phyloP scores from a whole-genome alignment of 164 flowering plant species.

The Cinnamomum chago region DNA sequence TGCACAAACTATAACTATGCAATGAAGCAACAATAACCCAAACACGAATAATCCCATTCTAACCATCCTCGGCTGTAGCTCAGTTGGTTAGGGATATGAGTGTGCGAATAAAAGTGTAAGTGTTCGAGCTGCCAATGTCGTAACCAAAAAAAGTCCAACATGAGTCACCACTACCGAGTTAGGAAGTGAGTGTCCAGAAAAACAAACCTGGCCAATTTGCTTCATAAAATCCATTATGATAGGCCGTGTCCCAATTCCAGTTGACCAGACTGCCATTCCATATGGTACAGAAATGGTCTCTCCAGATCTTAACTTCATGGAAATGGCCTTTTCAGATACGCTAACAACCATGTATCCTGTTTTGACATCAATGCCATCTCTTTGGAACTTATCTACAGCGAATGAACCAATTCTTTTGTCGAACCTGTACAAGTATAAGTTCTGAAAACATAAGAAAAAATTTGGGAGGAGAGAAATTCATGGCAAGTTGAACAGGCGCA shows the following conservation, averaged over 20 bases:
- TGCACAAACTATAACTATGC: background rate
- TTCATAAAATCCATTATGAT: conserved; percentile 77
- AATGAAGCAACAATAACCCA: background rate
- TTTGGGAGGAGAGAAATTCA: background rate
- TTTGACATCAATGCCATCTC: conserved; percentile 83
- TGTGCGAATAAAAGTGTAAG: too few relatives aligned
- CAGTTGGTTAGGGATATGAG: too few relatives aligned
- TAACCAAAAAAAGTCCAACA: background rate
- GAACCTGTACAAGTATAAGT: conserved; percentile 52
- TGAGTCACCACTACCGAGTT: background rate
- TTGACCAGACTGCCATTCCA: conserved; percentile 98
- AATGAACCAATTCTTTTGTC: conserved; percentile 83
- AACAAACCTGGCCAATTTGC: conserved; percentile 79
- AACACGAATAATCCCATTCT: background rate
- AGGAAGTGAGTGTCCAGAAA: background rate
- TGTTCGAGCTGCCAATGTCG: background rate
- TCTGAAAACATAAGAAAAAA: background rate
- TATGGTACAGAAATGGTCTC: conserved; percentile 54
- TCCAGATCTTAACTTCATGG: conserved; percentile 56
- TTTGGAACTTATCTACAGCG: conserved; percentile 83
- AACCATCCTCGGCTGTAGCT: background rate
- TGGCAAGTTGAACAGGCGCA: background rate
- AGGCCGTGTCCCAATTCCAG: conserved; percentile 93
- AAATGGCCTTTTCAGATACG: conserved; percentile 70
- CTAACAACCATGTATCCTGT: conserved; percentile 78